These are phyloP conservation scores for Babesia divergens DNA, from an alignment of 169 alveolate species.

Conservation along the genomic window DNA sequence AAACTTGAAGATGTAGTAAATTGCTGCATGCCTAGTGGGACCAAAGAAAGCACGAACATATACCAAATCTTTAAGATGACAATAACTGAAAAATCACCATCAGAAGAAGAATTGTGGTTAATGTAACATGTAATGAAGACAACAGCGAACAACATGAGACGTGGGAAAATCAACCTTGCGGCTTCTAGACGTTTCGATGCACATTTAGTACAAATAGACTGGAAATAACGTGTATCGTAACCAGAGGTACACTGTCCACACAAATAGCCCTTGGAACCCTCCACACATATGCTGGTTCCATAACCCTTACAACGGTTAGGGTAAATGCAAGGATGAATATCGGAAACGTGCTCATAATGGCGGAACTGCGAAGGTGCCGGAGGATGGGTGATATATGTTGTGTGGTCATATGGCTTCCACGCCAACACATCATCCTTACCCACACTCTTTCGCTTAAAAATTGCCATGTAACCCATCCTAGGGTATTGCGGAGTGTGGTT, in stretches of 20 bases:
- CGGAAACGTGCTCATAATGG: slow-evolving; percentile 58
- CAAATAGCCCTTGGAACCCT: slow-evolving; percentile 72
- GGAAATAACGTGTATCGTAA: slow-evolving; percentile 65
- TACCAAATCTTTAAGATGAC: slow-evolving; percentile 45
- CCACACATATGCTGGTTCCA: slow-evolving; percentile 53
- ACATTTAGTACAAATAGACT: slow-evolving; percentile 67
- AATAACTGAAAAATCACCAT: slow-evolving; percentile 37
- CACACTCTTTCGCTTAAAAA: slow-evolving; percentile 4
- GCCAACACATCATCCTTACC: background rate
- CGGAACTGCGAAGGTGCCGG: slow-evolving; percentile 41
- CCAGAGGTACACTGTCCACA: slow-evolving; percentile 68
- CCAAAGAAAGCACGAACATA: slow-evolving; percentile 26
- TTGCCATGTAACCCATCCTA: slow-evolving; percentile 46
- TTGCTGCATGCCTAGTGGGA: slow-evolving; percentile 49
- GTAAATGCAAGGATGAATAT: slow-evolving; percentile 65
- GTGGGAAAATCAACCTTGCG: slow-evolving; percentile 15
- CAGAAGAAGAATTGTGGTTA: slow-evolving; percentile 6
- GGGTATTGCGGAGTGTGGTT: slow-evolving; percentile 37
- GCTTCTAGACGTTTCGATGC: background rate
- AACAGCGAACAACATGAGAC: slow-evolving; percentile 4
- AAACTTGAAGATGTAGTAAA: slow-evolving; percentile 47
- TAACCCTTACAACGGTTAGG: slow-evolving; percentile 67
- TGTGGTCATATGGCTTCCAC: slow-evolving; percentile 31
- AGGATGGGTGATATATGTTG: background rate
- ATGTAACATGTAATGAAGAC: slow-evolving; percentile 12